These are phyloP conservation scores for Sideroxylon spinosum DNA, from an alignment of 179 eudicot species.

Conservation along the genomic window DNA sequence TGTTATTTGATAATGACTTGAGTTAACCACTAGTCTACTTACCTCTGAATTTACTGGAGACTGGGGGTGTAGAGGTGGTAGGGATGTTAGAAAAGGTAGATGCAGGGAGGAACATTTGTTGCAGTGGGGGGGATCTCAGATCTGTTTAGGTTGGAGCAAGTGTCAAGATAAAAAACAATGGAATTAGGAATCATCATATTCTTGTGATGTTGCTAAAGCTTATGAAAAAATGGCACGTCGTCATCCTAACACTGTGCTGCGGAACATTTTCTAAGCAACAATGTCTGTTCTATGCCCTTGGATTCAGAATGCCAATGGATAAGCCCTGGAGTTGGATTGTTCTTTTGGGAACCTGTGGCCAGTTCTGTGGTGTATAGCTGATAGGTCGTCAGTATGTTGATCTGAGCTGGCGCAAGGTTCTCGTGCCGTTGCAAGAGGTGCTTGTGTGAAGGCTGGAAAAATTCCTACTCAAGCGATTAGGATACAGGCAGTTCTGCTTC, in stretches of 20 bases:
- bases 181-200: not conserved
- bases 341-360: not conserved
- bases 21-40: not conserved
- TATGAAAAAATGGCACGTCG: slow-evolving; percentile 2
- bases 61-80: not conserved
- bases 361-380: not conserved
- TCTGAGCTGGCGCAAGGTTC: not conserved
- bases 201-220: slow-evolving; percentile 11
- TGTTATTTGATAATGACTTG: not conserved
- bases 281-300: not conserved
- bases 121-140: not conserved
- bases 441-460: not conserved
- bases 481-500: not conserved
- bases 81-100: not conserved
- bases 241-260: not conserved
- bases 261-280: not conserved
- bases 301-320: too few species aligned
- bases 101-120: not conserved
- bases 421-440: not conserved
- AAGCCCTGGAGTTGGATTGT: too few species aligned
- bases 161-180: not conserved
- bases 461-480: slow-evolving; percentile 2
- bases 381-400: not conserved
- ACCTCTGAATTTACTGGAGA: not conserved
- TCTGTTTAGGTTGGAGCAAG: not conserved